A percentile compares a stretch with the other conserved stretches of the same genome.
These are phyloP conservation scores for Pontederia paniculata DNA, from an alignment of 176 grass and related monocot genomes.

Conservation along the genomic window DNA sequence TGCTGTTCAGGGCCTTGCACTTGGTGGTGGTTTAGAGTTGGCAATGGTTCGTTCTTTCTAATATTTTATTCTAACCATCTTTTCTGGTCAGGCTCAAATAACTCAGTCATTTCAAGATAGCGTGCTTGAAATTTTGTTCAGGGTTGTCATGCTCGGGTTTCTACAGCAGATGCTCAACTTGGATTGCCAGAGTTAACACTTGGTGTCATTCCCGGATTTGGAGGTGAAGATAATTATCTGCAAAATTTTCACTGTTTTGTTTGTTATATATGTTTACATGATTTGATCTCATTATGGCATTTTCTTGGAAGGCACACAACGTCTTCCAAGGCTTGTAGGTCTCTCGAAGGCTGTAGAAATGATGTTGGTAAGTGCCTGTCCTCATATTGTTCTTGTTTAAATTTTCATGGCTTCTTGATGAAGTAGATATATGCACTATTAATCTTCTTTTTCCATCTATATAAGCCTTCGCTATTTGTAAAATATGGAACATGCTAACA, in stretches of 20 bases:
- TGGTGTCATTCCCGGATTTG: slow-evolving; percentile 92
- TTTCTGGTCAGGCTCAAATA: too few species aligned
- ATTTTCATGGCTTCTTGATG: too few species aligned
- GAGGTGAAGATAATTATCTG: slow-evolving; percentile 36
- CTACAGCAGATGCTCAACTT: slow-evolving; percentile 92
- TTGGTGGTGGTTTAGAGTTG: slow-evolving; percentile 89
- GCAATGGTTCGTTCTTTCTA: slow-evolving; percentile 49
- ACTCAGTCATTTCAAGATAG: background rate
- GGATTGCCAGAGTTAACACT: slow-evolving; percentile 92
- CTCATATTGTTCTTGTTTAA: background rate
- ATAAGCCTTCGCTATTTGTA: too few species aligned
- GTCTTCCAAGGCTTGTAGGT: slow-evolving; percentile 85
- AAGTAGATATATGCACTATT: too few species aligned
- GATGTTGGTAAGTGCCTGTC: slow-evolving; percentile 62
- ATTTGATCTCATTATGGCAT: background rate
- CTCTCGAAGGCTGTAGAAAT: slow-evolving; percentile 88
- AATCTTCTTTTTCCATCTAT: too few species aligned
- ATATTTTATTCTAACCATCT: too few species aligned
- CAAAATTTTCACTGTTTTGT: background rate
- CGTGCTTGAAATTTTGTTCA: slow-evolving; percentile 15
- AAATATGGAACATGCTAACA: too few species aligned
- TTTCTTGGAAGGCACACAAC: slow-evolving; percentile 54
- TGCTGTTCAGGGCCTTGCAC: slow-evolving; percentile 88
- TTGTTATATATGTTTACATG: slow-evolving; percentile 17
- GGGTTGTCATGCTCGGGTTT: slow-evolving; percentile 95